A percentile compares a stretch with the other conserved stretches of the same genome.
These are phyloP conservation scores for Cymodocea nodosa DNA, from an alignment of 116 monocot genomes.

Conservation along the genomic window DNA sequence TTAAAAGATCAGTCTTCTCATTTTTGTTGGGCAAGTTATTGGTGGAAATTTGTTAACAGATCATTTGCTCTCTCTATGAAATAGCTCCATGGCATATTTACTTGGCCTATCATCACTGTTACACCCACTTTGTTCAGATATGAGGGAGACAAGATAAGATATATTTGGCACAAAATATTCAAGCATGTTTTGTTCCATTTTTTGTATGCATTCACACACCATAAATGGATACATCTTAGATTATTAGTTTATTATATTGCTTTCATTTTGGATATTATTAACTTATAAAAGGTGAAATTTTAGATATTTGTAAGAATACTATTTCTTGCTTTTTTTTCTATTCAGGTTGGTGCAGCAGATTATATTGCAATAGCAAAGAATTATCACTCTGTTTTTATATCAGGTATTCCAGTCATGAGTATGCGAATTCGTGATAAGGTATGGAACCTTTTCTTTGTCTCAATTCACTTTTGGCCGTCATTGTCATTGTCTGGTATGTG, in stretches of 20 bases:
- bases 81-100: no score
- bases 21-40: no score
- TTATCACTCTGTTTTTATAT: conserved; percentile 84
- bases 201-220: neutral
- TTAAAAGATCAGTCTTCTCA: no score
- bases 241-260: neutral
- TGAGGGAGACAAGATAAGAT: no score
- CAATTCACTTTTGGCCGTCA: neutral
- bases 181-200: neutral
- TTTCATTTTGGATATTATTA: neutral
- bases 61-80: no score
- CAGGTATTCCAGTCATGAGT: conserved; percentile 83
- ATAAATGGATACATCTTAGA: neutral
- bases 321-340: neutral
- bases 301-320: neutral
- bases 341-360: conserved; percentile 82
- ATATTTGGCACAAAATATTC: no score
- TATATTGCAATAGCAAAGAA: conserved; percentile 81
- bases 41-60: no score
- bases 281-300: neutral
- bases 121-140: no score
- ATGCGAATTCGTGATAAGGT: conserved; percentile 95
- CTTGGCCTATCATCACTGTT: no score
- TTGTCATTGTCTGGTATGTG: neutral
- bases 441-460: neutral